These are phyloP conservation scores for Inga oerstediana DNA, from an alignment of 306 rosid genomes.

Conservation along the genomic window DNA sequence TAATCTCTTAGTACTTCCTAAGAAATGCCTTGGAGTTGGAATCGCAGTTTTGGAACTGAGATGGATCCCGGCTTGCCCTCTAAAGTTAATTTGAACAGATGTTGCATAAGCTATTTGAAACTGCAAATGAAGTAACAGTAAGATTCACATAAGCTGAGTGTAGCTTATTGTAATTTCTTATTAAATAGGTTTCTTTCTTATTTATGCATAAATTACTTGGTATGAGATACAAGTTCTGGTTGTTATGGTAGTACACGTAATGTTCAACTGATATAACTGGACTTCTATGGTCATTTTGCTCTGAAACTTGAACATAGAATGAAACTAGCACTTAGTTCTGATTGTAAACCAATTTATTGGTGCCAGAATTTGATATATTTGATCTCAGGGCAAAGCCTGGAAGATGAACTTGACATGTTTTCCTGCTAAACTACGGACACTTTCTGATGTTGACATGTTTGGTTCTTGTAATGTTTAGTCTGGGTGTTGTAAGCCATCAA, in stretches of 20 bases:
- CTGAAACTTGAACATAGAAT: not conserved
- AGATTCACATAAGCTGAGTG: constrained; percentile 4
- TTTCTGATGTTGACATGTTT: not conserved
- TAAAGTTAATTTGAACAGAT: not conserved
- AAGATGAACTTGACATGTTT: not conserved
- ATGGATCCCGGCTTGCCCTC: not conserved
- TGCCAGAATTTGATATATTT: not conserved
- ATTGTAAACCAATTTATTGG: not conserved
- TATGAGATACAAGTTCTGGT: not conserved
- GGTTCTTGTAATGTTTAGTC: constrained; percentile 45
- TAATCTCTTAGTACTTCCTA: not conserved
- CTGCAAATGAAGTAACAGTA: not conserved
- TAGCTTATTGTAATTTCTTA: not conserved
- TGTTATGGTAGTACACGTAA: not conserved
- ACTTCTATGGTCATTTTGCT: constrained; percentile 2
- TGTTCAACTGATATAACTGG: not conserved
- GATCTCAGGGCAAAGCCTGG: not conserved
- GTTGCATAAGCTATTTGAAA: not conserved
- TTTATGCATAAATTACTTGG: not conserved
- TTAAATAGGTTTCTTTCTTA: not conserved
- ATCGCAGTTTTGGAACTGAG: not conserved
- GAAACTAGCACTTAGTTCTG: not conserved
- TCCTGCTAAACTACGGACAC: not conserved
- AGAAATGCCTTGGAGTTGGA: not conserved
- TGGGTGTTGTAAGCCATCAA: constrained; percentile 84